Percentiles rank a stretch among this genome's conserved stretches.
These are phyloP conservation scores for Canavalia gladiata DNA, from an alignment of 306 rosid species.

Conservation along the genomic window DNA sequence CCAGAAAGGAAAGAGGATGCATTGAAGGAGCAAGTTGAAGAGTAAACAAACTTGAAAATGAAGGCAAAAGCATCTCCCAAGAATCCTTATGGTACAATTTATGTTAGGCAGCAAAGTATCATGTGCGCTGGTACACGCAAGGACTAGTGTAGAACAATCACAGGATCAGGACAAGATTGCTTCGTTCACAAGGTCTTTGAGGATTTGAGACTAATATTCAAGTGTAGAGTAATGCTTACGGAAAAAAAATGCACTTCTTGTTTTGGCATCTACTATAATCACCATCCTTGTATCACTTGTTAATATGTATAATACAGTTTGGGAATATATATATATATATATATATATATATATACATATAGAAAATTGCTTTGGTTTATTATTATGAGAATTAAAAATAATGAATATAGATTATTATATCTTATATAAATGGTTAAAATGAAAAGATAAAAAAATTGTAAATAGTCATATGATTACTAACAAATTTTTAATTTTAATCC, in stretches of 20 bases:
- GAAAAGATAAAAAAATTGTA: too few relatives aligned
- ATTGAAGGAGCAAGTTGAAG: slow-evolving; percentile 45
- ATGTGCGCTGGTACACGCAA: slow-evolving; percentile 52
- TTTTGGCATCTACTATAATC: slow-evolving; percentile 36
- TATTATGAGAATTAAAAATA: too few relatives aligned
- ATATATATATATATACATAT: too few relatives aligned
- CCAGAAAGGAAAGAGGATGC: slow-evolving; percentile 34
- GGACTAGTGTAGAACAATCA: slow-evolving; percentile 47
- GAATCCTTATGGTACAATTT: slow-evolving; percentile 55
- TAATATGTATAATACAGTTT: background rate
- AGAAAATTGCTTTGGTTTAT: too few relatives aligned
- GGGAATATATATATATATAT: too few relatives aligned
- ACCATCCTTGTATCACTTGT: slow-evolving; percentile 13
- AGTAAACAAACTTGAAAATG: slow-evolving; percentile 58
- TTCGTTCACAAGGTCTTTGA: slow-evolving; percentile 50
- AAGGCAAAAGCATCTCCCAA: slow-evolving; percentile 59
- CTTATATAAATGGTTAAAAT: too few relatives aligned
- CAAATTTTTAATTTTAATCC: too few relatives aligned
- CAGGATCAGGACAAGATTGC: slow-evolving; percentile 51
- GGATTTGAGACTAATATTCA: slow-evolving; percentile 39
- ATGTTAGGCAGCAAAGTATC: slow-evolving; percentile 53
- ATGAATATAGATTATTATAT: too few relatives aligned
- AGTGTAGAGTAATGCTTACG: slow-evolving; percentile 51
- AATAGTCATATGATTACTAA: too few relatives aligned
- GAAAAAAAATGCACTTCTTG: slow-evolving; percentile 31